A percentile compares a stretch with the other conserved stretches of the same genome.
Conservation (phyloP, 2,329 filamentous ascomycete species). For the Coleophoma cylindrospora region DNA sequence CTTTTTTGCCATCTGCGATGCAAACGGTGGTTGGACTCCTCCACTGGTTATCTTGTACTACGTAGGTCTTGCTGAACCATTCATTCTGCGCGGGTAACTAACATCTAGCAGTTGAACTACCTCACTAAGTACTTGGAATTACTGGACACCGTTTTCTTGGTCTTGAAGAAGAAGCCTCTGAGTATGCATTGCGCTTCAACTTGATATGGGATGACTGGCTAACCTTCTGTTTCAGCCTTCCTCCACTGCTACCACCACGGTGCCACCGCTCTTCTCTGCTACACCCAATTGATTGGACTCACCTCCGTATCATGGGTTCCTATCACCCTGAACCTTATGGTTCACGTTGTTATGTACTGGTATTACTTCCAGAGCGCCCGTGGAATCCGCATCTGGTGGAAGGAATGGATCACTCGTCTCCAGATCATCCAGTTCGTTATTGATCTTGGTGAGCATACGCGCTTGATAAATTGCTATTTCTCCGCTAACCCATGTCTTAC, state of each 20-base stretch:
- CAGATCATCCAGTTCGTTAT: slow-evolving; percentile 98
- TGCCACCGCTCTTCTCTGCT: slow-evolving; percentile 94
- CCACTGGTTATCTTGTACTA: slow-evolving; percentile 94
- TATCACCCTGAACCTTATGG: slow-evolving; percentile 85
- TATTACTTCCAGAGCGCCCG: slow-evolving; percentile 99
- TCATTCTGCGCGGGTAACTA: slow-evolving; percentile 25
- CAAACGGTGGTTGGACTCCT: slow-evolving; percentile 86
- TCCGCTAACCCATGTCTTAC: slow-evolving; percentile 24
- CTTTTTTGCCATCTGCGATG: slow-evolving; percentile 83
- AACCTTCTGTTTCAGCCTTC: slow-evolving; percentile 59
- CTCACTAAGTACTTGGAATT: slow-evolving; percentile 97
- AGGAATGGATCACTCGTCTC: slow-evolving; percentile 97
- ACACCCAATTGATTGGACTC: slow-evolving; percentile 89
- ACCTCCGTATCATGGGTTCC: slow-evolving; percentile 94
- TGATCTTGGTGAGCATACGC: slow-evolving; percentile 68
- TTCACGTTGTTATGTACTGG: slow-evolving; percentile 99
- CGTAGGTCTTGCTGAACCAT: slow-evolving; percentile 49
- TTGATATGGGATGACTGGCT: slow-evolving; percentile 17
- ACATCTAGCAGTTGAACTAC: slow-evolving; percentile 75
- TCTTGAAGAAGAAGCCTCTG: slow-evolving; percentile 98
- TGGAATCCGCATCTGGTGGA: slow-evolving; percentile 97
- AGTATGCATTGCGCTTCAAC: slow-evolving; percentile 44
- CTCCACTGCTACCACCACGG: slow-evolving; percentile 99
- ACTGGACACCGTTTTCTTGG: slow-evolving; percentile 91
- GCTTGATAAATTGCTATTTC: too few species aligned